Conservation (phyloP, 2,329 filamentous ascomycete species). For the Paraphoma sp. region DNA sequence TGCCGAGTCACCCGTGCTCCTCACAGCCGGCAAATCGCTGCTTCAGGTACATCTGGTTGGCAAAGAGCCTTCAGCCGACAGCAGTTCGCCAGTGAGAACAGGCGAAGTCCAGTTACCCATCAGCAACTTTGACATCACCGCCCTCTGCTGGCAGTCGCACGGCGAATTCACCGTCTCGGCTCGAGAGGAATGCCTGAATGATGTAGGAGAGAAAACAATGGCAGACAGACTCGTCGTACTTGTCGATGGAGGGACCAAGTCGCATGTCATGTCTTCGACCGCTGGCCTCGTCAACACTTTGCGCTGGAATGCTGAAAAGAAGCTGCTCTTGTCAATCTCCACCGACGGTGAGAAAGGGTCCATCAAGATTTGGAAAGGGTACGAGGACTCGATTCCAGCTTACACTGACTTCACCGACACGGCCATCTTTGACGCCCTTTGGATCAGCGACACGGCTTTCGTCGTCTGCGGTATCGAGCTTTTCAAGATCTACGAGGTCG, state of each 20-base stretch:
- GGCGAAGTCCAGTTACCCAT: conserved; percentile 36
- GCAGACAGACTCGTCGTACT: conserved; percentile 47
- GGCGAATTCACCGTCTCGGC: conserved; percentile 44
- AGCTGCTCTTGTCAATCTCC: conserved; percentile 46
- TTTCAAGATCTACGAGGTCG: conserved; percentile 48
- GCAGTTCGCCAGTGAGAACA: conserved; percentile 16
- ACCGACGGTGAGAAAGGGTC: conserved; percentile 48
- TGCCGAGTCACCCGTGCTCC: conserved; percentile 35
- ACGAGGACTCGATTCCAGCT: conserved; percentile 45
- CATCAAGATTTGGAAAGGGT: conserved; percentile 48
- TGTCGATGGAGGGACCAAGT: conserved; percentile 35
- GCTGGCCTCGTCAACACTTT: conserved; percentile 47
- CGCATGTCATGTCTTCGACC: conserved; percentile 44
- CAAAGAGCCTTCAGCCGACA: conserved; percentile 15
- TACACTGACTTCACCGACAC: conserved; percentile 52
- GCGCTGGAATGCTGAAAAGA: conserved; percentile 43
- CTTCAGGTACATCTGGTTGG: conserved; percentile 41
- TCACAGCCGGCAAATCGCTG: conserved; percentile 45
- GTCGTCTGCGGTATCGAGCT: conserved; percentile 52
- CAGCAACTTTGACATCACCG: conserved; percentile 43
- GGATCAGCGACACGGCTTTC: conserved; percentile 53
- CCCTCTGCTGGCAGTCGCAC: conserved; percentile 44
- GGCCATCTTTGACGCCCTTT: conserved; percentile 52
- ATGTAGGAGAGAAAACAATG: conserved; percentile 46
- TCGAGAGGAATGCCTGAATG: conserved; percentile 43